Base-by-base conservation (phyloP, 106 monocot species). In the Ottelia alismoides region DNA sequence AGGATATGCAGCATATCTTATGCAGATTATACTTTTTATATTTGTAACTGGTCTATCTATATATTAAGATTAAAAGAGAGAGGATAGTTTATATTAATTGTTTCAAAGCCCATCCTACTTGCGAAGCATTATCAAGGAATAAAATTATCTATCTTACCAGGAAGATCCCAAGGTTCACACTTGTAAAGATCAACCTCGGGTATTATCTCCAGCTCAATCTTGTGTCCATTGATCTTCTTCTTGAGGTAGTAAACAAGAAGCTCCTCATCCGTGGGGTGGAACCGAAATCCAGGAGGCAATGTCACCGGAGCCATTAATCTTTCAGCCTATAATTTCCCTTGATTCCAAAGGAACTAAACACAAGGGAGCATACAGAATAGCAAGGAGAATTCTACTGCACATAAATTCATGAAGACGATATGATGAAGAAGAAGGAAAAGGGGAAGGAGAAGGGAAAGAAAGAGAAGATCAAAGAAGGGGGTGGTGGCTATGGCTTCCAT, bases 261-360 rank as follows among this genome's bases (percentile, higher is more conserved):
- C 68, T 94, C 94, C 73, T 88, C 88, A 60, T 94, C 94, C 12
- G 94, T 94, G 18, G 94, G 94, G 32, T 89, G 88, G 73, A 94
- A 94, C 28, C 94, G 72, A 62, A 94, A 84, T 47, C 94, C 94
- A 1, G 88, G 81, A 6, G 93, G 94, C 81, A 88, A 31, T 29
- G 28, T 63, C 50, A 65, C 54, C 28, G 64, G 53, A 10, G 64
- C 53, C 64, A 65, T 65, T 14, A 19, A n/a, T 21, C 14, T 3
- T 32, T 22, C 20, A 20, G 24, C 25, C 4, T 18, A 5, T 23
- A 23, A 27, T 20, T 20, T 20, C 28, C n/a, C 40, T 45, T 22
- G 58, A 59, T 19, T 30, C 52, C 28, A 46, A 43, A 2, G 35
- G 28, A 30, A 25, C 11, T 40, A 10, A 11, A 7, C 53, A 28